These are phyloP conservation scores for Hortiboletus flavorubellus DNA, from an alignment of 768 basidiomycete species.

Conservation along the genomic window DNA sequence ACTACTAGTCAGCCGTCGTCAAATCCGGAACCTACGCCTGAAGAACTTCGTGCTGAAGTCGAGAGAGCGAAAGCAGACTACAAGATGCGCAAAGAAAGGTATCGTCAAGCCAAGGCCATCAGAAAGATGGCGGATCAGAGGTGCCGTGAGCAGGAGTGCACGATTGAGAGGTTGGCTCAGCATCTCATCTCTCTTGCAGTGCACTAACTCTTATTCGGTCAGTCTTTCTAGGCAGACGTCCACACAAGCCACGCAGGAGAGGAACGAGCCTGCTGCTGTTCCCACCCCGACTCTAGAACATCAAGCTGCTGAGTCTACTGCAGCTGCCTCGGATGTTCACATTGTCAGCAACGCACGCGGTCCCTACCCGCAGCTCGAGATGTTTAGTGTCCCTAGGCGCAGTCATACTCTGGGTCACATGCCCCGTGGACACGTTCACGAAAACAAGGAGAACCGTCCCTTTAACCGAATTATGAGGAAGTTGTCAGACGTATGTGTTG, in stretches of 20 bases:
- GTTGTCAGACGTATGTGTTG: slow-evolving; percentile 57
- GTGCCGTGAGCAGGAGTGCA: slow-evolving; percentile 15
- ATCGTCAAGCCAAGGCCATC: slow-evolving; percentile 55
- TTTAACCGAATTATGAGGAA: slow-evolving; percentile 51
- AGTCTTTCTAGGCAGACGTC: slow-evolving; percentile 28
- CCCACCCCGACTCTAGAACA: slow-evolving; percentile 9
- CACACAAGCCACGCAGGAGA: slow-evolving; percentile 3
- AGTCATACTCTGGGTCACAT: slow-evolving; percentile 33
- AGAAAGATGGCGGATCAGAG: slow-evolving; percentile 40
- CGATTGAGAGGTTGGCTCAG: slow-evolving; percentile 27
- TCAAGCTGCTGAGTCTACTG: slow-evolving; percentile 16
- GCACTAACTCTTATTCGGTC: slow-evolving; percentile 5
- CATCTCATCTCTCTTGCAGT: neutral
- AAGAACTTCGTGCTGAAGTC: slow-evolving; percentile 39
- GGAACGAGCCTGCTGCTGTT: neutral
- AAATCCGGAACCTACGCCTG: slow-evolving; percentile 9
- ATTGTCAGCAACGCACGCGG: slow-evolving; percentile 63
- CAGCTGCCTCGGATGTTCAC: slow-evolving; percentile 30
- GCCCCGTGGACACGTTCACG: slow-evolving; percentile 17
- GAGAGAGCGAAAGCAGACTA: slow-evolving; percentile 67
- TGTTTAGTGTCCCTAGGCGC: slow-evolving; percentile 52
- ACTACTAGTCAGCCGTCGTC: neutral
- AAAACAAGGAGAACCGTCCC: slow-evolving; percentile 36
- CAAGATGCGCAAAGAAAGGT: slow-evolving; percentile 66
- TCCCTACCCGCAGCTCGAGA: slow-evolving; percentile 59